Percentiles rank a stretch among this genome's conserved stretches.
Evolutionary conservation across 306 rosid species (phyloP).

Genomic region (Cucumis melo): DNA sequence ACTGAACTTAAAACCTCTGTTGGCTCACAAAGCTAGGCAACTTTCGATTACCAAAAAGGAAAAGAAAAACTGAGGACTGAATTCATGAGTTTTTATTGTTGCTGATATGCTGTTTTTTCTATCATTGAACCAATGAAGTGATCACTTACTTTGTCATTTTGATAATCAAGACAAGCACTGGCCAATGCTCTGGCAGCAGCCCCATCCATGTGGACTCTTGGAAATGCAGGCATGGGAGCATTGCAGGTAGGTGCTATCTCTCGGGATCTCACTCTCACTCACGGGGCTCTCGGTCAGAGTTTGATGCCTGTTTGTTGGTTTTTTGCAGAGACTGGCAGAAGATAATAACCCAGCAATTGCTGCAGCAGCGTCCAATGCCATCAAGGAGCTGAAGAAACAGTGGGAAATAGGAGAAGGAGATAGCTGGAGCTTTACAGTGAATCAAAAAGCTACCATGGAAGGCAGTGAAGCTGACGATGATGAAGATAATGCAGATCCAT

Average conservation of each 20-base stretch:
- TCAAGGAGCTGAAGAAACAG: constrained; percentile 82
- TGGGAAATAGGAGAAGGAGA: constrained; percentile 95
- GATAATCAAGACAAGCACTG: constrained; percentile 46
- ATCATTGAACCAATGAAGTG: not conserved
- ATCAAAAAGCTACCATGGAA: constrained; percentile 26
- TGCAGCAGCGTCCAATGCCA: constrained; percentile 73
- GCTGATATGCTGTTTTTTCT: not conserved
- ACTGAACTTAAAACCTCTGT: not conserved
- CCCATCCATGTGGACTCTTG: constrained; percentile 95
- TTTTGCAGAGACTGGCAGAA: constrained; percentile 76
- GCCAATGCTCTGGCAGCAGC: constrained; percentile 87
- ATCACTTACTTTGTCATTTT: not conserved
- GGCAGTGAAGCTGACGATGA: constrained; percentile 18
- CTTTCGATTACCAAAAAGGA: not conserved
- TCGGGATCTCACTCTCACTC: not conserved
- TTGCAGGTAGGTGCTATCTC: constrained; percentile 39
- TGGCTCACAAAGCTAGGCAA: not conserved
- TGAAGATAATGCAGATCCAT: constrained; percentile 22
- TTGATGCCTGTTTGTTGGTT: not conserved
- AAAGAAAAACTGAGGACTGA: not conserved
- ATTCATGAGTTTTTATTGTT: not conserved
- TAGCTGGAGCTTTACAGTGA: constrained; percentile 78
- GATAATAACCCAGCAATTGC: constrained; percentile 78
- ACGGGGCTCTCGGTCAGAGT: too few species aligned
- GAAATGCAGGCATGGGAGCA: constrained; percentile 99